Evolutionary conservation across 2,329 filamentous ascomycete genomes (phyloP), one percentile per base, ranked within the genome.

Genomic region (Fusarium chlamydosporum): DNA sequence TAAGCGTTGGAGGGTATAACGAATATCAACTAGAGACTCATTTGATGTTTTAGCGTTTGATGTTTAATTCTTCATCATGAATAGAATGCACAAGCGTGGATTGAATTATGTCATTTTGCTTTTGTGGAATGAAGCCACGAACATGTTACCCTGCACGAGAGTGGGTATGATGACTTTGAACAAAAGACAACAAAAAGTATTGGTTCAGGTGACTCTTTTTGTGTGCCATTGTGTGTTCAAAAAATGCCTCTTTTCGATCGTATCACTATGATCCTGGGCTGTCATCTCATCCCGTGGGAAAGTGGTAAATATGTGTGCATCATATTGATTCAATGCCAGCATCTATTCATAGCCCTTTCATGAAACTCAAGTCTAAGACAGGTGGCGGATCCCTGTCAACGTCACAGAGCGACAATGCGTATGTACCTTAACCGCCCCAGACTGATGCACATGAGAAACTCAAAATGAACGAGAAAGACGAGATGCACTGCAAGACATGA

Each of bases 331-430:
- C 35, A 37, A 27, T 38, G 37, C 37, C 13, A 37, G 15, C 60
- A 37, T 52, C 61, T 65, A 60, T 65, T 61, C n/a, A 65, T 65
- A 65, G 61, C 34, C 41, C 38, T 16, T 11, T 57, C 48, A 38
- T 60, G 41, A 65, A 60, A 65, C 61, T 42, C 20, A 41, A 33
- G 46, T 65, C 61, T 65, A 38, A 65, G 61, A 65, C 61, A 65
- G 34, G 45, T 35, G 61, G 61, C 31, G n/a, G 56, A 65, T 46
- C 61, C 61, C 54, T 65, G 61, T 26, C 33, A 53, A n/a, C 34
- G 34, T 47, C 35, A 38, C 41, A 54, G 41, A 42, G 40, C 9
- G 37, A 65, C 43, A 42, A 48, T 42, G 53, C 54, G 38, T 47
- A 33, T 46, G 38, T 47, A 33, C 20, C 35, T 23, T 23, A 23